Evolutionary conservation across 169 alveolate species (phyloP).

Genomic region (Plasmodium vivax): DNA sequence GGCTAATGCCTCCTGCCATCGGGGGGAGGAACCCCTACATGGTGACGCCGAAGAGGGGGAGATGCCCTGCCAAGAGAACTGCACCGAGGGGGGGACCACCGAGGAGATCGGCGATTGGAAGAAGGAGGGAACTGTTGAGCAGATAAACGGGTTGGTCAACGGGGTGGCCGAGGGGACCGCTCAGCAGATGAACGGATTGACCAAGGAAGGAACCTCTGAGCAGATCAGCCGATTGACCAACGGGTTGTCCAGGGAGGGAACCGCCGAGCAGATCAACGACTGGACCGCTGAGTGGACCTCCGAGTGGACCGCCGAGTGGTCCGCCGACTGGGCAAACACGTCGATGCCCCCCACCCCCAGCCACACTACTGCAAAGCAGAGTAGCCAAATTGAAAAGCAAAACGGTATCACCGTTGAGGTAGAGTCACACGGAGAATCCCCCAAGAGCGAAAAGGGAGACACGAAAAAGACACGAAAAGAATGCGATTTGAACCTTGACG

Average conservation of each 20-base stretch:
- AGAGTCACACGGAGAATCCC: background rate
- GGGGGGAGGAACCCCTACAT: background rate
- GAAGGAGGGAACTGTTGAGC: no score
- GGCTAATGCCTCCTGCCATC: background rate
- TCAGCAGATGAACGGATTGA: no score
- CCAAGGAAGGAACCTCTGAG: no score
- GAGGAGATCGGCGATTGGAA: background rate
- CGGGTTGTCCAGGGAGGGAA: no score
- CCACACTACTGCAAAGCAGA: background rate
- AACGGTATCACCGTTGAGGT: background rate
- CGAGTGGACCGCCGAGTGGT: no score
- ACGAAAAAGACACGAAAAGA: background rate
- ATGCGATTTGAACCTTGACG: slow-evolving; percentile 26
- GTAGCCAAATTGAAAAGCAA: background rate
- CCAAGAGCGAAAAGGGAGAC: background rate
- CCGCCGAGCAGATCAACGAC: no score
- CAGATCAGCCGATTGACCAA: no score
- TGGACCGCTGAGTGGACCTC: no score
- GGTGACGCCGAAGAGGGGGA: background rate
- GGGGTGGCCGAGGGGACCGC: no score
- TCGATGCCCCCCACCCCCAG: background rate
- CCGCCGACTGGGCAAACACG: background rate
- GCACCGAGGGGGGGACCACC: background rate
- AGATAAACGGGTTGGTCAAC: no score
- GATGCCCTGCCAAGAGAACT: background rate